Evolutionary conservation across 1,284 basidiomycete species (phyloP), one percentile per base, ranked within the genome.

Genomic region (Cryptococcus jaspeensis): DNA sequence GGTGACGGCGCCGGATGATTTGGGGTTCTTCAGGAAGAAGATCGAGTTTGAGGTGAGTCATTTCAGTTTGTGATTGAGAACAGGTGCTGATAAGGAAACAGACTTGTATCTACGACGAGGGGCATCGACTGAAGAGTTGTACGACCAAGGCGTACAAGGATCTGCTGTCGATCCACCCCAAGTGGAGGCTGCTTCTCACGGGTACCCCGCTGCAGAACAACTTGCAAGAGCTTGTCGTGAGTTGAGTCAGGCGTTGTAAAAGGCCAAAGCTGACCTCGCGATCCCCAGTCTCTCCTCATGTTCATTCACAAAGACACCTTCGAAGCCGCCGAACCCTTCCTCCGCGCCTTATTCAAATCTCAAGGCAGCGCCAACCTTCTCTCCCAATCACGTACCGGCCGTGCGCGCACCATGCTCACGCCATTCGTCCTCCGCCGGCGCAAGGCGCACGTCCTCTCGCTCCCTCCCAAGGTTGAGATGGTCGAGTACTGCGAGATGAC

Each of bases 331-430:
- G 82, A 84, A 55, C 87, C 87, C 36, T 86, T 88, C 6, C 81
- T 99, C 7, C 86, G 91, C 13, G 89, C 92, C 13, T 96, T 99
- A 65, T 99, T 99, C 85, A 99, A 98, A 78, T 90, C 92, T 39
- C 92, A 91, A 67, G 67, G 71, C n/a, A 65, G 70, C 11, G 85
- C 90, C 50, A 89, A 89, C 42, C 75, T 96, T 42, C 85, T 99
- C 15, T 89, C 93, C 6, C 87, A 90, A 71, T 88, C 93, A 73
- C 87, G 94, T 46, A 89, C 97, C 25, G 90, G 92, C 49, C 81
- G 95, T 55, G 96, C 96, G 5, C 96, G 98, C 79, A 92, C 90
- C 74, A 97, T 99, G 93, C 93, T 99, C 87, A 94, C 91, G 16
- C 96, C 96, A 0, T 99, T 99, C 73, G 94, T 99, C 28, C 83